Base-by-base conservation (phyloP, 768 basidiomycete genomes). In the Cystobasidium onofrii region DNA sequence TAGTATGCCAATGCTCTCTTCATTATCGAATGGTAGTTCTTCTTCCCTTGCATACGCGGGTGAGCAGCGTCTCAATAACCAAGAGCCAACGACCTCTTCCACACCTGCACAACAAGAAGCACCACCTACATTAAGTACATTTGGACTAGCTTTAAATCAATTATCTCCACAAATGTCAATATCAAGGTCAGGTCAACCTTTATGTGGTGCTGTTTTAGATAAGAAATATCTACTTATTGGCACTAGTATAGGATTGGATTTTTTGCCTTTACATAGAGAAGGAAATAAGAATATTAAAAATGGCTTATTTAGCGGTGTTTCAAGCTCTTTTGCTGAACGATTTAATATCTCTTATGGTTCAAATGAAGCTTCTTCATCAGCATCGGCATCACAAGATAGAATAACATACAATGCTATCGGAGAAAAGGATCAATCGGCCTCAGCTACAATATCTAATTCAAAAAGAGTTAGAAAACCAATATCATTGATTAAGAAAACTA, bases 171-270 rank as follows among this genome's bases (percentile, higher is more conserved):
- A 60, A 60, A 34, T 60, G 29, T 60, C 57, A 60, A 29, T 76
- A 7, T 55, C 60, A 25, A 66, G 76, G 13, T 50, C 64, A 33
- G 74, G 64, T 1, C 70, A 75, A 46, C 78, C 78, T 7, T 73
- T 79, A 9, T 79, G 78, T 60, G 77, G 78, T 3, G 75, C 76
- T 1, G n/a, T 79, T 0, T 73, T 79, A 25, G 78, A 79, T 74
- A 62, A 69, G 60, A 75, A 74, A 60, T 79, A 76, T 34, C 57
- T 79, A 1, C 76, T 79, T 36, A 78, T 79, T 25, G 78, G 78
- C 64, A 79, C 78, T 2, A 77, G 65, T 0, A 23, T 44, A 41
- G 77, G 78, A 25, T 75, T 79, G 52, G 77, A 78, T 57, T 79
- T 79, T 50, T 66, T 79, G 4, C 78, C 78, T 0, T 61, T 79